Base-by-base conservation (phyloP, 345 rosid genomes). In the Cardiospermum halicacabum region DNA sequence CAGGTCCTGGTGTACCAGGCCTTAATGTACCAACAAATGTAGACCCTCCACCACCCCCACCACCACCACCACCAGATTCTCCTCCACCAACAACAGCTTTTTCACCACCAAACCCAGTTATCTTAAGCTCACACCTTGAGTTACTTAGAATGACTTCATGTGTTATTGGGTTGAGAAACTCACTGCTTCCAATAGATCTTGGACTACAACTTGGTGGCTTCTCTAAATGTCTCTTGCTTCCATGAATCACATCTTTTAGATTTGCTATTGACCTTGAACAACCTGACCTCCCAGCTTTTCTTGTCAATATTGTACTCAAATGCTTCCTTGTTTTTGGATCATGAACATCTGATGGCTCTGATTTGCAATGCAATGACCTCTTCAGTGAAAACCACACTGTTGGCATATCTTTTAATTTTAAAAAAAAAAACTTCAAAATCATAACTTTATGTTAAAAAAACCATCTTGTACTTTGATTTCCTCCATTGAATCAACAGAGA, bases 251-350 rank as follows among this genome's bases (percentile, higher is more conserved):
- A 72, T 90, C 99, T 75, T 88, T 94, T 45, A 94, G 96, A 77
- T 94, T 94, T 16, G 99, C 91, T 77, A 94, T 94, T 2, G 99
- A 94, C 88, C 99, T 88, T 40, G 99, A 94, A 67, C 99, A 94
- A 9, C 97, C 98, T 27, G 98, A 90, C 82, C 96, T 80, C 0
- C 95, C 91, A 39, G 74, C 66, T 80, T 77, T 90, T 67, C 82
- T 84, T 36, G 86, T 86, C 81, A 77, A 81, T 78, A 78, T 81
- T 43, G 80, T 77, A 64, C 78, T 72, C 80, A 73, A 77, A 47
- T 80, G 84, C 75, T 78, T 83, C 12, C 77, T 83, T 11, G 84
- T 60, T 75, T 77, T 74, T 18, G 89, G 89, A 76, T 80, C 79
- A 66, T 80, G 77, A 57, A 85, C 89, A 39, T 80, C 89, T 2